Evolutionary conservation across 805 yeast species (phyloP).

Genomic region (Hyphopichia homilentoma): DNA sequence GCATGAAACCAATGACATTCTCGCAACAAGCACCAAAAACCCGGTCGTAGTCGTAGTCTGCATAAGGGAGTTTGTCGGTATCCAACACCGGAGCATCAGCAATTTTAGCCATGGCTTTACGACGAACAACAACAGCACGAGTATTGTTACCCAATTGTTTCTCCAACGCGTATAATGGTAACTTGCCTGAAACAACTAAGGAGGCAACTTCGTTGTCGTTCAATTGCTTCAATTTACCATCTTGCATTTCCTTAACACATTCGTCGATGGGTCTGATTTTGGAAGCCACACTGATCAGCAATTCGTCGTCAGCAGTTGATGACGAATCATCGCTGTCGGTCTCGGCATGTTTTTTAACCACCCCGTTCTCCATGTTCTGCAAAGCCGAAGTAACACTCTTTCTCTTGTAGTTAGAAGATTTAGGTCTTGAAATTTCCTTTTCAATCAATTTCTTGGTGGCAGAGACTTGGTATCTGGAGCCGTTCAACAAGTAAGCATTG

Average conservation of each 20-base stretch:
- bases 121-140: conserved; percentile 91
- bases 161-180: conserved; percentile 92
- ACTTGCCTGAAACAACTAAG: conserved; percentile 68
- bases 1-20: conserved; percentile 95
- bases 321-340: conserved; percentile 16
- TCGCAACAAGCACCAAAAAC: conserved; percentile 99
- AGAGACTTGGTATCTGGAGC: conserved; percentile 65
- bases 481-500: conserved; percentile 82
- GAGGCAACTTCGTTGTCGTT: conserved; percentile 69
- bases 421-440: conserved; percentile 33
- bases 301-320: conserved; percentile 21
- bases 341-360: conserved; percentile 2
- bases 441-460: conserved; percentile 39
- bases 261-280: conserved; percentile 56
- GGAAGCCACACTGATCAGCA: conserved; percentile 18
- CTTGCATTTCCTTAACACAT: conserved; percentile 57
- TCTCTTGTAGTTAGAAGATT: conserved; percentile 6
- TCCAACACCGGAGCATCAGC: conserved; percentile 81
- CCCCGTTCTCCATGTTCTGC: conserved; percentile 3
- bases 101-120: conserved; percentile 82
- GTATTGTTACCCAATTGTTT: conserved; percentile 84
- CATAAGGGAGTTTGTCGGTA: conserved; percentile 70
- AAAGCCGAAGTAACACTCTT: not conserved
- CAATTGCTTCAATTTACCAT: conserved; percentile 66
- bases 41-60: conserved; percentile 85